phyloP scores from a whole-genome alignment of 495 filamentous ascomycete species.

The Lichenothelia convexa region DNA sequence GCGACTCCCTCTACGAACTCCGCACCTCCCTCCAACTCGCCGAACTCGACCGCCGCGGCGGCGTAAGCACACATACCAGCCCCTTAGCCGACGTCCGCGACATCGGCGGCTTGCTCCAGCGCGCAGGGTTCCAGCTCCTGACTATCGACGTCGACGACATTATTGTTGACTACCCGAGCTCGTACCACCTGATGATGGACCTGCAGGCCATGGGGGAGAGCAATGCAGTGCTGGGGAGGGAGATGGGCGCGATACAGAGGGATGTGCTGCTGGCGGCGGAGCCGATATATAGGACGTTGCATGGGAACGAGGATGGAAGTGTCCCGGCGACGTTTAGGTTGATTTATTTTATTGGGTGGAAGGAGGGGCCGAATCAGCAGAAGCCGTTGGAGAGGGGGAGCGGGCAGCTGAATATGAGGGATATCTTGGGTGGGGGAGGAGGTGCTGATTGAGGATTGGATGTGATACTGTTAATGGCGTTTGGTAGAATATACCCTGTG shows the following conservation, averaged over 20 bases:
- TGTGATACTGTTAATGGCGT: no score
- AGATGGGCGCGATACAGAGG: constrained; percentile 39
- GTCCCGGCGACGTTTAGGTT: constrained; percentile 82
- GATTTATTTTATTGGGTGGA: constrained; percentile 98
- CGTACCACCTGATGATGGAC: constrained; percentile 80
- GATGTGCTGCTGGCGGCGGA: constrained; percentile 83
- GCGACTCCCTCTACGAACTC: constrained; percentile 85
- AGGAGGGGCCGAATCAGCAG: constrained; percentile 57
- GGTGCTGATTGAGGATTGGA: background rate
- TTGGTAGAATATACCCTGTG: background rate
- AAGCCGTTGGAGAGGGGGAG: constrained; percentile 66
- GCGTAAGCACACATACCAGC: constrained; percentile 69
- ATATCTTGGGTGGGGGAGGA: constrained; percentile 9
- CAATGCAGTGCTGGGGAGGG: constrained; percentile 12
- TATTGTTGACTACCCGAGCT: constrained; percentile 84
- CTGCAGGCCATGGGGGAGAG: constrained; percentile 53
- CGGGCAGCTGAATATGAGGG: constrained; percentile 10
- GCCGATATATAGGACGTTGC: constrained; percentile 70
- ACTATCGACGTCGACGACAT: constrained; percentile 98
- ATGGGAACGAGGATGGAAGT: constrained; percentile 52
- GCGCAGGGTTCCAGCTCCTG: constrained; percentile 83
- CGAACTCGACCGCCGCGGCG: constrained; percentile 71
- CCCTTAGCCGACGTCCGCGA: constrained; percentile 87
- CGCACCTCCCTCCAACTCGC: constrained; percentile 87
- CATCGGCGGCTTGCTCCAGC: constrained; percentile 68